phyloP scores from a whole-genome alignment of 2,329 filamentous ascomycete genomes.

The Colletotrichum camelliae region DNA sequence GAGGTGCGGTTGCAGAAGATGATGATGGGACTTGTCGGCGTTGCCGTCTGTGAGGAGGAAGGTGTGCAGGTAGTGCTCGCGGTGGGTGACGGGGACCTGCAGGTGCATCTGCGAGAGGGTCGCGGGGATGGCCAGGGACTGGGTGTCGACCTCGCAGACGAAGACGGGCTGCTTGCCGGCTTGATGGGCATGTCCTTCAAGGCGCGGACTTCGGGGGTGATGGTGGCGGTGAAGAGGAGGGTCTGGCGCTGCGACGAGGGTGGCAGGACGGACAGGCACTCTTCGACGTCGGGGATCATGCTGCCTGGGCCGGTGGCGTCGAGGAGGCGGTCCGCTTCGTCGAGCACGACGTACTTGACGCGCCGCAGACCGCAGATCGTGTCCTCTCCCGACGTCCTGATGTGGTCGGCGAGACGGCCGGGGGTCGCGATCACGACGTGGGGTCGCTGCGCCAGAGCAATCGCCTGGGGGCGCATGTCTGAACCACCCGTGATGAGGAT shows the following conservation, averaged over 20 bases:
- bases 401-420: slow-evolving; percentile 90
- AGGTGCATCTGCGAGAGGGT: slow-evolving; percentile 86
- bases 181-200: slow-evolving; percentile 78
- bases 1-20: slow-evolving; percentile 93
- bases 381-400: slow-evolving; percentile 88
- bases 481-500: slow-evolving; percentile 90
- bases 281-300: slow-evolving; percentile 94
- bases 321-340: slow-evolving; percentile 92
- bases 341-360: slow-evolving; percentile 86
- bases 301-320: slow-evolving; percentile 75
- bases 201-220: slow-evolving; percentile 89
- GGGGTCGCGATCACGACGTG: slow-evolving; percentile 96
- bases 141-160: slow-evolving; percentile 85
- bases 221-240: slow-evolving; percentile 92
- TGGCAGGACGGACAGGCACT: slow-evolving; percentile 83
- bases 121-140: slow-evolving; percentile 76
- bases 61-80: slow-evolving; percentile 92
- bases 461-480: slow-evolving; percentile 91
- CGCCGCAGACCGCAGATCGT: slow-evolving; percentile 82
- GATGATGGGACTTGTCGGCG: slow-evolving; percentile 75
- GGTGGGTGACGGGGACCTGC: slow-evolving; percentile 87
- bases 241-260: slow-evolving; percentile 84
- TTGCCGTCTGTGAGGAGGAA: slow-evolving; percentile 84
- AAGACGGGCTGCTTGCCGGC: slow-evolving; percentile 77
- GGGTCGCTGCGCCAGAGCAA: slow-evolving; percentile 79